phyloP scores from a whole-genome alignment of 2,329 filamentous ascomycete genomes.

The Nectriaceae sp. region DNA sequence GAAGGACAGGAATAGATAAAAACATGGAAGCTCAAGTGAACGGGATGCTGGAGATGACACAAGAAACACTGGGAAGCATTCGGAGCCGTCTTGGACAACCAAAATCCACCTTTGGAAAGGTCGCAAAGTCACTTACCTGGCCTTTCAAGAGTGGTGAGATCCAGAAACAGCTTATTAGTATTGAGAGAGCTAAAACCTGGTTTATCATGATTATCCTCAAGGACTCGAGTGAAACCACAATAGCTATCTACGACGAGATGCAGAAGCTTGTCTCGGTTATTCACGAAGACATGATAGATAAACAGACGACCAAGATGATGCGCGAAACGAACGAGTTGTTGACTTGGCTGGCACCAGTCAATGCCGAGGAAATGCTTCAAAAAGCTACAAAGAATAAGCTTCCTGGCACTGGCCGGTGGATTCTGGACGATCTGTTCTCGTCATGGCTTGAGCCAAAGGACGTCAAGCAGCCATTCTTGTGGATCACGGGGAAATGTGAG shows the following conservation, averaged over 20 bases:
- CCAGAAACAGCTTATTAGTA: constrained; percentile 19
- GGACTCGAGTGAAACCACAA: constrained; percentile 20
- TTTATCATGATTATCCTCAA: constrained; percentile 27
- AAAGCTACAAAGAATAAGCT: constrained; percentile 15
- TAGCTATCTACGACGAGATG: constrained; percentile 21
- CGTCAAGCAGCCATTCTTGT: constrained; percentile 18
- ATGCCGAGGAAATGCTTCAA: constrained; percentile 15
- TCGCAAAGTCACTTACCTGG: constrained; percentile 17
- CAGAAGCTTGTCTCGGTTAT: constrained; percentile 18
- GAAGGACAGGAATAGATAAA: background rate
- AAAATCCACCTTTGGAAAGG: constrained; percentile 14
- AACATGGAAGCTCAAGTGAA: constrained; percentile 2
- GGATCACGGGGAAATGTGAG: constrained; percentile 28
- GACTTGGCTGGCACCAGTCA: constrained; percentile 21
- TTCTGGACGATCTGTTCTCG: constrained; percentile 16
- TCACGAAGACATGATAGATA: constrained; percentile 21
- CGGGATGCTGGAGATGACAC: constrained; percentile 21
- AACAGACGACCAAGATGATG: constrained; percentile 14
- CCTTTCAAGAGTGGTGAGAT: constrained; percentile 21
- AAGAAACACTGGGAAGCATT: constrained; percentile 21
- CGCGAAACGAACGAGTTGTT: constrained; percentile 16
- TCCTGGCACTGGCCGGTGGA: constrained; percentile 21
- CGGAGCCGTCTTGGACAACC: constrained; percentile 15
- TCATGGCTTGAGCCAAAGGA: constrained; percentile 14
- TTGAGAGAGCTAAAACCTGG: constrained; percentile 28